Conservation (phyloP, 306 rosid species). For the Prunus dulcis region DNA sequence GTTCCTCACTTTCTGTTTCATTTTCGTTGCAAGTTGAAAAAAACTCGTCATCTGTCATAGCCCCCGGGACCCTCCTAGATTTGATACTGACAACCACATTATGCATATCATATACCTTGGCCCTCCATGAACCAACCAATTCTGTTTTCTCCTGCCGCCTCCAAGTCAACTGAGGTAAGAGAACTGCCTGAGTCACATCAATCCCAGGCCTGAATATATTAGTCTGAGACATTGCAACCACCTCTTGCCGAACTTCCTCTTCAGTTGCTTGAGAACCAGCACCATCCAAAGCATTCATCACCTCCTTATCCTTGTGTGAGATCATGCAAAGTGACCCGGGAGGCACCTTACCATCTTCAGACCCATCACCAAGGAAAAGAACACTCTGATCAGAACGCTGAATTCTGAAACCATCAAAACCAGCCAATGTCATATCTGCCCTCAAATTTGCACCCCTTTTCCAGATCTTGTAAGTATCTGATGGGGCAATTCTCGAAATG, state of each 20-base stretch:
- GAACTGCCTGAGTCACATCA: slow-evolving; percentile 96
- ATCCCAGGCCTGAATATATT: slow-evolving; percentile 95
- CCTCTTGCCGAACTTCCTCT: slow-evolving; percentile 91
- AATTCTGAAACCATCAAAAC: slow-evolving; percentile 93
- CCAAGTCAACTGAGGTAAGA: slow-evolving; percentile 93
- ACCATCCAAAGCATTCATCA: slow-evolving; percentile 89
- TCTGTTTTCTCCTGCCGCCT: slow-evolving; percentile 92
- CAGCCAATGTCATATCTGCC: slow-evolving; percentile 98
- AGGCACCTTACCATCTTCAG: slow-evolving; percentile 75
- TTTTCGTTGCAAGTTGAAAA: slow-evolving; percentile 79
- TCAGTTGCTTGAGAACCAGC: slow-evolving; percentile 83
- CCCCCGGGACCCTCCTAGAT: slow-evolving; percentile 95
- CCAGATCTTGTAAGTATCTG: slow-evolving; percentile 97
- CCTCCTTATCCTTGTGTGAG: slow-evolving; percentile 88
- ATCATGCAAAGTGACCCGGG: slow-evolving; percentile 95
- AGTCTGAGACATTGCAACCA: slow-evolving; percentile 90
- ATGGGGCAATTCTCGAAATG: slow-evolving; percentile 95
- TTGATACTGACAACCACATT: slow-evolving; percentile 92
- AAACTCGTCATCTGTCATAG: slow-evolving; percentile 90
- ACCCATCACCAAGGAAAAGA: slow-evolving; percentile 89
- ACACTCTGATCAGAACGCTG: slow-evolving; percentile 95
- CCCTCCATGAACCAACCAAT: slow-evolving; percentile 86
- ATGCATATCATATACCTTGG: slow-evolving; percentile 97
- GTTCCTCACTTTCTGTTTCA: slow-evolving; percentile 78
- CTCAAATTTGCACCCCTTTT: slow-evolving; percentile 95